phyloP scores from a whole-genome alignment of 192 early-diverging fungal species.

The Coemansia sp. region DNA sequence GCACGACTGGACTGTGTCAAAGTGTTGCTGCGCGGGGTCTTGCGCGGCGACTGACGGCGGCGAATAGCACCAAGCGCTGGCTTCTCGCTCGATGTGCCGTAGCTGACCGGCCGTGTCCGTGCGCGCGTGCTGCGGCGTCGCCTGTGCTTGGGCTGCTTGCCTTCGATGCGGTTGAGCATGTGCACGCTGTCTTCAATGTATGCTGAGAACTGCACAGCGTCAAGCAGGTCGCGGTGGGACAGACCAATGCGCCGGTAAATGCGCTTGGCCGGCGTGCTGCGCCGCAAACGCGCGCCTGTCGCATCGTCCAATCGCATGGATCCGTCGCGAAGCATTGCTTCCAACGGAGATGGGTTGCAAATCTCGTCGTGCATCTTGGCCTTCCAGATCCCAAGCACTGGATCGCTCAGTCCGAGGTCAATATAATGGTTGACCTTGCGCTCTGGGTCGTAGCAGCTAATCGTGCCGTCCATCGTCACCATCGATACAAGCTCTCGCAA shows the following conservation, averaged over 20 bases:
- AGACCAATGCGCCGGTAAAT: constrained; percentile 45
- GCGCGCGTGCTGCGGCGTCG: constrained; percentile 9
- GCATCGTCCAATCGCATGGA: constrained; percentile 2
- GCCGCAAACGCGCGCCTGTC: constrained; percentile 12
- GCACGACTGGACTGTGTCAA: constrained; percentile 14
- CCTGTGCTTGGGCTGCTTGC: constrained; percentile 19
- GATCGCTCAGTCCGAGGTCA: constrained; percentile 34
- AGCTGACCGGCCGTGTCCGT: constrained; percentile 5
- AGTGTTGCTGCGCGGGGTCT: constrained; percentile 12
- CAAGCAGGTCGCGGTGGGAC: constrained; percentile 36
- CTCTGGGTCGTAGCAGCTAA: constrained; percentile 44
- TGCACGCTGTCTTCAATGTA: constrained; percentile 42
- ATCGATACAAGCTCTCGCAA: constrained; percentile 40
- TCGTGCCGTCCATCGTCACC: constrained; percentile 52
- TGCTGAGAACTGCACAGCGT: constrained; percentile 39
- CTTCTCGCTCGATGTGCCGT: constrained; percentile 13
- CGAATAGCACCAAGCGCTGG: neutral
- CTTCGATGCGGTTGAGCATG: constrained; percentile 32
- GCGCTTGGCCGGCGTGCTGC: constrained; percentile 32
- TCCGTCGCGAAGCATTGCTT: constrained; percentile 17
- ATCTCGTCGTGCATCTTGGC: constrained; percentile 54
- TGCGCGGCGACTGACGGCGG: constrained; percentile 8
- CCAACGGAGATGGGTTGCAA: constrained; percentile 31
- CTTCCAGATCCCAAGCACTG: constrained; percentile 54
- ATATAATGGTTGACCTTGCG: constrained; percentile 49